A percentile compares a stretch with the other conserved stretches of the same genome.
phyloP scores from a whole-genome alignment of 768 basidiomycete species.

The Panaeolus cyanescens region DNA sequence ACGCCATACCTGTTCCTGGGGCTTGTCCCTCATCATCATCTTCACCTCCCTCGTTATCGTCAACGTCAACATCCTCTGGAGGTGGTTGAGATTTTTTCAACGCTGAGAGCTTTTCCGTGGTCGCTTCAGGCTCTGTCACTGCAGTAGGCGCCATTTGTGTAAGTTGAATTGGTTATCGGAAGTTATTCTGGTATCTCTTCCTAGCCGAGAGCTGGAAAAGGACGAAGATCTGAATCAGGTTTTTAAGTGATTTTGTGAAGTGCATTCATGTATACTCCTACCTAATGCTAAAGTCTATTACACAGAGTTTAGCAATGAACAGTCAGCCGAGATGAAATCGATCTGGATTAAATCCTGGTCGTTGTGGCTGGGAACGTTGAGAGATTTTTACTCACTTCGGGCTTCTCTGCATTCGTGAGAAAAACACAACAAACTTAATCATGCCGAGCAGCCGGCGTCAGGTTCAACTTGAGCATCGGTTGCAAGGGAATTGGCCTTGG shows the following conservation, averaged over 20 bases:
- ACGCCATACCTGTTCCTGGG: slow-evolving; percentile 15
- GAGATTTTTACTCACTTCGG: no score
- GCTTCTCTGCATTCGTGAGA: no score
- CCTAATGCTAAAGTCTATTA: not conserved
- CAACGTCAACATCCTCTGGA: slow-evolving; percentile 16
- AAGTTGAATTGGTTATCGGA: not conserved
- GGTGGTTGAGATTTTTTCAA: slow-evolving; percentile 2
- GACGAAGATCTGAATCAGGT: not conserved
- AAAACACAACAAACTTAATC: no score
- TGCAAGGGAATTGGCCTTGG: no score
- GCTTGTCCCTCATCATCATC: slow-evolving; percentile 22
- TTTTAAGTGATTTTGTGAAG: not conserved
- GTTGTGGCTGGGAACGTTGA: no score
- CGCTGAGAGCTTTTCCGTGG: not conserved
- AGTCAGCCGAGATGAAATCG: no score
- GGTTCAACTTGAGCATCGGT: no score
- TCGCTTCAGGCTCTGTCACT: not conserved
- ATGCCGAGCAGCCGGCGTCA: no score
- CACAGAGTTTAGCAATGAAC: no score
- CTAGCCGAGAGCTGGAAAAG: not conserved
- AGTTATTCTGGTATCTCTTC: not conserved
- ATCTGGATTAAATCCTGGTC: no score
- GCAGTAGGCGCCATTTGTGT: slow-evolving; percentile 1
- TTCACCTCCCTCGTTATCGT: slow-evolving; percentile 25
- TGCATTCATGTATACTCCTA: not conserved